Evolutionary conservation across 2,329 filamentous ascomycete genomes (phyloP).

Genomic region (Trichoderma sp.): DNA sequence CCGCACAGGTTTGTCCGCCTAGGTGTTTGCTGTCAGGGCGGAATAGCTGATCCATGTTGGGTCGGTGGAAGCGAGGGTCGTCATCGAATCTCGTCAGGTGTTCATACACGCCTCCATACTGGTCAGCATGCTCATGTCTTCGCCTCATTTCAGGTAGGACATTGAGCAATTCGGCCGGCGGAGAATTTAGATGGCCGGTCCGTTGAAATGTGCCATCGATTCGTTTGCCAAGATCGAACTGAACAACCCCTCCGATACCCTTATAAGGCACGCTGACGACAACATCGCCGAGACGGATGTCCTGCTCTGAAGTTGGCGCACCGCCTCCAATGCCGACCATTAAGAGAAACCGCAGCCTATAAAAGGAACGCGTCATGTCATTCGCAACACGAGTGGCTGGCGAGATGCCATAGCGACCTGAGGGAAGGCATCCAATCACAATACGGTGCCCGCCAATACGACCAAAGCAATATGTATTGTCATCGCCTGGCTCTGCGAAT

Average conservation of each 20-base stretch:
- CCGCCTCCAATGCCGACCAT: not conserved
- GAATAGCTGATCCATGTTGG: not conserved
- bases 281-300: not conserved
- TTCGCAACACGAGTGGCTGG: not conserved
- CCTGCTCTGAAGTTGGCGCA: not conserved
- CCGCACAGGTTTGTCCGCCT: not conserved
- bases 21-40: not conserved
- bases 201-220: not conserved
- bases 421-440: slow-evolving; percentile 22
- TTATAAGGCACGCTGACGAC: not conserved
- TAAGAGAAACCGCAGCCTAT: not conserved
- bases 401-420: not conserved
- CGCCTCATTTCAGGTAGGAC: not conserved
- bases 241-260: not conserved
- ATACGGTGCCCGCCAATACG: slow-evolving; percentile 18
- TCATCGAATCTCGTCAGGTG: not conserved
- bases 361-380: not conserved
- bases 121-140: not conserved
- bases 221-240: not conserved
- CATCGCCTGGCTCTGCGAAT: not conserved
- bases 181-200: not conserved
- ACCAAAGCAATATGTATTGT: slow-evolving; percentile 19
- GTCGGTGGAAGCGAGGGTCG: not conserved
- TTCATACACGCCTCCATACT: not conserved
- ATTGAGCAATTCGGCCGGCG: not conserved